Conservation (phyloP, 225 moss, liverwort and hornwort genomes). For the Polytrichum formosum region DNA sequence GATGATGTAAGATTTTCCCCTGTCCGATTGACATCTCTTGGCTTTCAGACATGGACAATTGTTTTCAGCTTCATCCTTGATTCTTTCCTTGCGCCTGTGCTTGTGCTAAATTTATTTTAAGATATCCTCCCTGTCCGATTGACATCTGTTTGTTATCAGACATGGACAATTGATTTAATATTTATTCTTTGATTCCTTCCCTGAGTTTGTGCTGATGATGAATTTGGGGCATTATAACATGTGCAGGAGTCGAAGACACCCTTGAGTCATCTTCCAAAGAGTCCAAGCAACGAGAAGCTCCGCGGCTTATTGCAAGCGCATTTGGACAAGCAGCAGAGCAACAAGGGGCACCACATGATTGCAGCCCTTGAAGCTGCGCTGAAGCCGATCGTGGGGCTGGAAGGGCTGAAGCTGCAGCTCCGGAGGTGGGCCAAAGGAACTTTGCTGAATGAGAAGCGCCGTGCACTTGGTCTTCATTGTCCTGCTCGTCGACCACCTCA, state of each 20-base stretch:
- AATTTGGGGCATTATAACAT: not conserved
- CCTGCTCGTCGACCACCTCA: constrained; percentile 40
- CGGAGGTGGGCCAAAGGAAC: constrained; percentile 48
- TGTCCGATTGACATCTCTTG: no score
- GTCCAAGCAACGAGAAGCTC: constrained; percentile 34
- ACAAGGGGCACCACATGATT: constrained; percentile 28
- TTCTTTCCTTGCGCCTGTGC: no score
- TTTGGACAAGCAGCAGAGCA: constrained; percentile 30
- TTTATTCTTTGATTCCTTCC: no score
- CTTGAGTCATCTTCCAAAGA: constrained; percentile 33
- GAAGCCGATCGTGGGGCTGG: constrained; percentile 42
- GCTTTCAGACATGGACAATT: no score
- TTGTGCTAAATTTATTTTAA: constrained; percentile 25
- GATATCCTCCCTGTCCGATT: no score
- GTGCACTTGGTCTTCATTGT: constrained; percentile 37
- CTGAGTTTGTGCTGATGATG: no score
- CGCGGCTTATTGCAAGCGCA: constrained; percentile 31
- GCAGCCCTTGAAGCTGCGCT: constrained; percentile 35
- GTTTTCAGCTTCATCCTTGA: no score
- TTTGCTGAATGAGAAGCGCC: constrained; percentile 35
- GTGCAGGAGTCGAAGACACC: constrained; percentile 42
- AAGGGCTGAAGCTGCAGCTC: constrained; percentile 35
- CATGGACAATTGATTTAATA: no score
- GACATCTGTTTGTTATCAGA: no score
- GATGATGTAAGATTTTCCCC: constrained; percentile 17